phyloP scores from a whole-genome alignment of 257 asterid species.

The Pogostemon cablin region DNA sequence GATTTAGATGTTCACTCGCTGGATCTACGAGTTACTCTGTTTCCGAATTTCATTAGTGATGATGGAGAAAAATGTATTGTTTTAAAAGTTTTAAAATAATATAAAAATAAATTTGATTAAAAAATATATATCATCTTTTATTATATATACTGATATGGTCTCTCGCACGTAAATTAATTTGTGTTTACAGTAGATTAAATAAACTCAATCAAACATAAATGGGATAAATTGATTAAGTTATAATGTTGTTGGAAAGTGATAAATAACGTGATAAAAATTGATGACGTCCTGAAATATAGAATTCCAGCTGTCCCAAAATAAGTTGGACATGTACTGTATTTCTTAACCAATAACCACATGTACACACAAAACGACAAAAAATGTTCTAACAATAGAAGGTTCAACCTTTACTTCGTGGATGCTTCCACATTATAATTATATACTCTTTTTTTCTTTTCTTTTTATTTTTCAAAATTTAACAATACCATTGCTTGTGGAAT shows the following conservation, averaged over 20 bases:
- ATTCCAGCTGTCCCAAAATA: constrained; percentile 18
- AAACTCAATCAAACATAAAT: neutral
- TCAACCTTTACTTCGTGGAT: constrained; percentile 19
- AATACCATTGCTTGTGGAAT: too few species aligned
- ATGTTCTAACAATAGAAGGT: constrained; percentile 11
- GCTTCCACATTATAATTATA: constrained; percentile 21
- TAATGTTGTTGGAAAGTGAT: neutral
- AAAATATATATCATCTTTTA: too few species aligned
- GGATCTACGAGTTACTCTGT: too few species aligned
- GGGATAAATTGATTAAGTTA: neutral
- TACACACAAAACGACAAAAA: neutral
- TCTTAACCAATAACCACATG: constrained; percentile 30
- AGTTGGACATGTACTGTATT: constrained; percentile 7
- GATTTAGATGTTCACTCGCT: too few species aligned
- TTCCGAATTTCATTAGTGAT: too few species aligned
- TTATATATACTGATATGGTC: too few species aligned
- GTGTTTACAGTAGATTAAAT: neutral
- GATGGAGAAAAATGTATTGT: too few species aligned
- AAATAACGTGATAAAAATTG: neutral
- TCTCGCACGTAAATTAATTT: too few species aligned
- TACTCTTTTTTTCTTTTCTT: neutral
- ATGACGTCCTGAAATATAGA: constrained; percentile 1
- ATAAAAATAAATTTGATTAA: too few species aligned
- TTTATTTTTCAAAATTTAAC: neutral
- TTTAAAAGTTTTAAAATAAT: too few species aligned